phyloP scores from a whole-genome alignment of 768 basidiomycete species.

The Amanita inopinata region DNA sequence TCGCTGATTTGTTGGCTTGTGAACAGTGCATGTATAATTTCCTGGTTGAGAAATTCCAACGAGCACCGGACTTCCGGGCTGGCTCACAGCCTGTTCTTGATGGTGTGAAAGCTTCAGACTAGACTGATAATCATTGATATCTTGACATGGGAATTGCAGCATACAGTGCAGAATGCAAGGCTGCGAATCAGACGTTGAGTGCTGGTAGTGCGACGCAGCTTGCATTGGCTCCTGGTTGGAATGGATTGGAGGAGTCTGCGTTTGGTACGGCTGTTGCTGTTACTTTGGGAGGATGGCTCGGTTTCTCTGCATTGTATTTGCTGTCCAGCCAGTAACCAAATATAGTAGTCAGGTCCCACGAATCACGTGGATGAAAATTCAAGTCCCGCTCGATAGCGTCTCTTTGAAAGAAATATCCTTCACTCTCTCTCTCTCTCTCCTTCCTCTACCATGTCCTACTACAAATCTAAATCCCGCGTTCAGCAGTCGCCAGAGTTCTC shows the following conservation, averaged over 20 bases:
- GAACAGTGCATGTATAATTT: conserved; percentile 60
- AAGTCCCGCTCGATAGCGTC: conserved; percentile 12
- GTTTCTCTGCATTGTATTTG: conserved; percentile 36
- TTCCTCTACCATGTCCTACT: conserved; percentile 38
- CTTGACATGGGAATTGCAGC: conserved; percentile 33
- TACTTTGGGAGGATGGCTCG: conserved; percentile 34
- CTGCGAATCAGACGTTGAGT: conserved; percentile 28
- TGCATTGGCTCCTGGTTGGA: conserved; percentile 41
- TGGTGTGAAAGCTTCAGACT: conserved; percentile 28
- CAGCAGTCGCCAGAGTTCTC: conserved; percentile 24
- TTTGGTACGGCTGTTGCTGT: conserved; percentile 42
- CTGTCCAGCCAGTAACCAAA: too few species aligned
- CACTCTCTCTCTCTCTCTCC: conserved; percentile 15
- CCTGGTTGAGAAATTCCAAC: conserved; percentile 40
- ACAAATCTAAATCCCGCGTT: conserved; percentile 38
- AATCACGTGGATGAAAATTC: conserved; percentile 11
- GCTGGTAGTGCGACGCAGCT: conserved; percentile 32
- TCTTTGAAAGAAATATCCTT: conserved; percentile 14
- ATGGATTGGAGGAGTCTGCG: conserved; percentile 44
- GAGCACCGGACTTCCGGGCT: conserved; percentile 38
- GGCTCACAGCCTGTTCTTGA: conserved; percentile 51
- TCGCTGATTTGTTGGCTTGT: conserved; percentile 36
- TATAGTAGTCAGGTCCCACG: conserved; percentile 31
- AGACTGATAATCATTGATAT: conserved; percentile 5
- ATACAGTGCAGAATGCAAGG: conserved; percentile 41